Evolutionary conservation across 768 basidiomycete species (phyloP), one percentile per base, ranked within the genome.

Genomic region (Rhodosporidiobolus odoratus): DNA sequence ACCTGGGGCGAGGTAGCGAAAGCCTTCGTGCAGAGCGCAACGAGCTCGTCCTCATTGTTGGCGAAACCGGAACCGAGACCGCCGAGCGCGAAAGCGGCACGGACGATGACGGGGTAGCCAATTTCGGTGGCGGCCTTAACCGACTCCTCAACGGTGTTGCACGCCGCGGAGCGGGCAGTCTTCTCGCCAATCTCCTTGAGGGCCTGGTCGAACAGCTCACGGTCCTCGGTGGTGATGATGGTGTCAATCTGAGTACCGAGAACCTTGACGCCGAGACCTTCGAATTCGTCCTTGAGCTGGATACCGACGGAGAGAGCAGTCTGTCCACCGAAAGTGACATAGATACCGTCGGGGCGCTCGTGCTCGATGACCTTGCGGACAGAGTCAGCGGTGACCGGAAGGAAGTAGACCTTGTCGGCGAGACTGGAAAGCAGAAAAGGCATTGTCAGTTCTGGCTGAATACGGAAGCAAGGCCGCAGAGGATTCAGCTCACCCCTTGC

Each of bases 381-480:
- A 76, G 96, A 98, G 72, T 99, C 96, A 70, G 93, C 91, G 19
- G 91, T 98, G 66, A 98, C 96, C 56, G 96, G 96, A 16, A 99
- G 85, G 86, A 98, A 99, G 83, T 98, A 99, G 58, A 99, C 95
- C 81, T 98, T 98, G 84, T 99, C 96, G 32, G 96, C 96, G 60
- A 99, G 86, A 71, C 96, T 58, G 92, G 94, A 45, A 45, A 45
- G 1, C 93, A 96, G 54, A 93, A 93, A 75, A 97, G 38, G n/a
- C n/a, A 60, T 9, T 19, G 63, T 63, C 35, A 63, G 62, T 23
- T 40, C 10, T 13, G 34, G 19, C 35, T 9, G 34, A 10, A 19
- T 9, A 27, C 34, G 21, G 30, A 47, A 61, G 19, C 13, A 52
- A 25, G 8, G 50, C 13, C 8, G 27, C n/a, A n/a, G n/a, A n/a